Percentiles rank a stretch among this genome's conserved stretches.
These are phyloP conservation scores for Talaromyces sp. DNA, from an alignment of 2,329 filamentous ascomycete genomes.

Conservation along the genomic window DNA sequence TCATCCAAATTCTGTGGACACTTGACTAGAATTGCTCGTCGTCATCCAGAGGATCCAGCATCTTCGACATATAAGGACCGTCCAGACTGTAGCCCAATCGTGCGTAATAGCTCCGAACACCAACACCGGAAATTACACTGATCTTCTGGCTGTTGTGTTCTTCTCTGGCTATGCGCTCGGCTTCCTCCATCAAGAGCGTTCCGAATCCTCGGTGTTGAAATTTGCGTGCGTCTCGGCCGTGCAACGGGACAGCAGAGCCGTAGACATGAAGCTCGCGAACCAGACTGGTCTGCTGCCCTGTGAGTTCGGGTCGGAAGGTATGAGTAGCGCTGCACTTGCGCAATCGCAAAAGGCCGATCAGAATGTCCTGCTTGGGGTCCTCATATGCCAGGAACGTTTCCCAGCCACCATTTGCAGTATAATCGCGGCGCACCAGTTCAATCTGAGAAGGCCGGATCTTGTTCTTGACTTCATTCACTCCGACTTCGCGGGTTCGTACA, in stretches of 20 bases:
- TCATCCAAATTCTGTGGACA: not conserved
- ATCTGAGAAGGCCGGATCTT: slow-evolving; percentile 96
- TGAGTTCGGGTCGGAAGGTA: slow-evolving; percentile 85
- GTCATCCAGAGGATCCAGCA: slow-evolving; percentile 34
- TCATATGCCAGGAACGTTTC: slow-evolving; percentile 98
- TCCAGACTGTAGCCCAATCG: slow-evolving; percentile 92
- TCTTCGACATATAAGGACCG: slow-evolving; percentile 69
- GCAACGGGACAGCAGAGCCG: slow-evolving; percentile 92
- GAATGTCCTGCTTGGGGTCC: slow-evolving; percentile 95
- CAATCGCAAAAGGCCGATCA: slow-evolving; percentile 82
- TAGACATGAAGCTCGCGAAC: slow-evolving; percentile 96
- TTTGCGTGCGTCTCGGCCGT: slow-evolving; percentile 89
- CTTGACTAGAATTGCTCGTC: slow-evolving; percentile 3
- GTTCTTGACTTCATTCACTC: slow-evolving; percentile 98
- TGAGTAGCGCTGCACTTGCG: slow-evolving; percentile 87
- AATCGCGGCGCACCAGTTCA: slow-evolving; percentile 89
- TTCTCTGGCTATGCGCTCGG: slow-evolving; percentile 86
- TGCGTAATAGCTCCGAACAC: slow-evolving; percentile 89
- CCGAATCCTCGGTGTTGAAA: slow-evolving; percentile 98
- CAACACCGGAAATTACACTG: slow-evolving; percentile 95
- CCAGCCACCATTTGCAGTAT: slow-evolving; percentile 93
- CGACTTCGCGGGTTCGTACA: slow-evolving; percentile 91
- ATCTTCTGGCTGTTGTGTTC: slow-evolving; percentile 94
- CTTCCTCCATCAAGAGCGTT: slow-evolving; percentile 95
- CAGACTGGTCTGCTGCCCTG: slow-evolving; percentile 79